These are phyloP conservation scores for Schizophyllum commune DNA, from an alignment of 1,284 basidiomycete genomes.

Conservation along the genomic window DNA sequence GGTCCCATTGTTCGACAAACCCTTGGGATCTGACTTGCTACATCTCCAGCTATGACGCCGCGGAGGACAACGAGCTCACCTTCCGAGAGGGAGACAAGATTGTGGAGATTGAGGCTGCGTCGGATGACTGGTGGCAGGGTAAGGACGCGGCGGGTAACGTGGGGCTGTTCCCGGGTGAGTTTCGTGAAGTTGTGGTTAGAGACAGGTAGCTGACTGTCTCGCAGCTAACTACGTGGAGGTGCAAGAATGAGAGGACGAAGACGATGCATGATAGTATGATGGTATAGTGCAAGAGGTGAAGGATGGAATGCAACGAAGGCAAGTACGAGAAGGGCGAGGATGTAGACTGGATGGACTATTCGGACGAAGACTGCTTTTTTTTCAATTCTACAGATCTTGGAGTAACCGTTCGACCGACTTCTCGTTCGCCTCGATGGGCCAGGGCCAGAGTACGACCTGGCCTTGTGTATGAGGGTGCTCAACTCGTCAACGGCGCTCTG, in stretches of 20 bases:
- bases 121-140: constrained; percentile 90
- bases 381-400: too few species aligned
- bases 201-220: not conserved
- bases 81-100: constrained; percentile 81
- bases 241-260: constrained; percentile 29
- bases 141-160: constrained; percentile 48
- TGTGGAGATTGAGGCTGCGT: constrained; percentile 61
- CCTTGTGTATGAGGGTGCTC: too few species aligned
- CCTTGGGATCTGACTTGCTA: not conserved
- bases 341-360: too few species aligned
- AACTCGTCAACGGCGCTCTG: too few species aligned
- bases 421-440: too few species aligned
- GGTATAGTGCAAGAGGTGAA: not conserved
- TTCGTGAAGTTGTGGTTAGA: not conserved
- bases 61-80: constrained; percentile 83
- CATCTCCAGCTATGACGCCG: constrained; percentile 64
- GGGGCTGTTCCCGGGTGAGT: constrained; percentile 82
- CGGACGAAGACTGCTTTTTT: too few species aligned
- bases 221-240: constrained; percentile 57
- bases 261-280: not conserved
- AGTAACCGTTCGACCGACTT: too few species aligned
- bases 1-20: not conserved
- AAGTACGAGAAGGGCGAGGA: not conserved
- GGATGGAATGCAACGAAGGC: not conserved
- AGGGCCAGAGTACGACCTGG: too few species aligned